These are phyloP conservation scores for Medicago lupulina DNA, from an alignment of 306 rosid species.

Conservation along the genomic window DNA sequence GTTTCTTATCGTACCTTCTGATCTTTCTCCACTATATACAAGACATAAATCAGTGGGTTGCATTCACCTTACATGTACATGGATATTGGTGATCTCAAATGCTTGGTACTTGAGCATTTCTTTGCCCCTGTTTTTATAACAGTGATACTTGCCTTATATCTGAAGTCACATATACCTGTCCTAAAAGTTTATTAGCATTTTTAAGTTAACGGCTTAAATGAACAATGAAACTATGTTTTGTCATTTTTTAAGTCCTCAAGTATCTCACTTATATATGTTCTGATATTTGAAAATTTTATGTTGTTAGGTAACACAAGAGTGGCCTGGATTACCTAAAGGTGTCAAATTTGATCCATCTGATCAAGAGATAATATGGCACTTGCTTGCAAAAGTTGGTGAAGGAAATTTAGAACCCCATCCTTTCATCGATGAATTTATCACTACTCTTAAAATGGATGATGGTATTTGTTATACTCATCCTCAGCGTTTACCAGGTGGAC, in stretches of 20 bases:
- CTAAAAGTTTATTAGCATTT: neutral
- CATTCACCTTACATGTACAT: neutral
- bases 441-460: constrained; percentile 62
- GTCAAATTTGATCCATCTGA: constrained; percentile 94
- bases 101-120: no score
- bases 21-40: neutral
- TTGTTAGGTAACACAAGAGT: constrained; percentile 1
- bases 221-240: neutral
- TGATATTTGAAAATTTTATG: constrained; percentile 18
- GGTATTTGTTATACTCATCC: constrained; percentile 91
- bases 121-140: no score
- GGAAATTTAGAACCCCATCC: constrained; percentile 65
- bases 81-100: neutral
- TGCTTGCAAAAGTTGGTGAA: constrained; percentile 70
- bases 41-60: neutral
- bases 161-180: neutral
- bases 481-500: constrained; percentile 72
- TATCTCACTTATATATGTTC: constrained; percentile 2
- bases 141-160: no score
- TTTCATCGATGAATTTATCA: constrained; percentile 75
- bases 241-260: neutral
- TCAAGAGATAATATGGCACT: constrained; percentile 79
- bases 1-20: neutral
- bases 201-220: constrained; percentile 3
- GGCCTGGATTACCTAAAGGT: constrained; percentile 93